Base-by-base conservation (phyloP, 495 filamentous ascomycete genomes). In the Penicillium cinerascens region DNA sequence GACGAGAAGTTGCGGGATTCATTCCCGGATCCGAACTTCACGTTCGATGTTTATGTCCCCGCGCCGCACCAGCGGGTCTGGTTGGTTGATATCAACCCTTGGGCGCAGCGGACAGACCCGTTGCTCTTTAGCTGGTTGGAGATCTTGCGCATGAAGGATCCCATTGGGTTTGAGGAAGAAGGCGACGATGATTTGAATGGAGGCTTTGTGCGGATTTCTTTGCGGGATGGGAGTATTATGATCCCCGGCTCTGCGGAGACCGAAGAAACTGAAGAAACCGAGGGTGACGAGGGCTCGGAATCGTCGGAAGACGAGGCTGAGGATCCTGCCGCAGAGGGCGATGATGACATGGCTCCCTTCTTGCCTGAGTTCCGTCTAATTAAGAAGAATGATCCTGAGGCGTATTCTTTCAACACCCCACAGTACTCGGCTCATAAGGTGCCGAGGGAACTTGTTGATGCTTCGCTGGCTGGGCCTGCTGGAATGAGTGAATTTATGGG, bases 401-500 rank as follows among this genome's bases (percentile, higher is more conserved):
- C 89, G 0, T 96, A 91, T 61, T 82, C 82, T 27, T 95, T 97
- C 67, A 83, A 74, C 36, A 87, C 89, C 9, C 81, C 89, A 15
- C 88, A 92, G 68, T 97, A 95, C 65, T 95, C 90, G 55, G 92
- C 93, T 27, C 92, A 96, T 64, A 99, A 99, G 70, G 65, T 99
- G 55, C 93, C 93, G 6, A 88, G 82, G 66, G 93, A 99, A 47
- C 87, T 99, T 18, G 93, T 97, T 17, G 91, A 98, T 63, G 93
- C 93, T 2, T 87, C 88, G 42, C 64, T 86, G 44, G 82, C 81
- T 1, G 74, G 73, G 4, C 61, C 66, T 11, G 76, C 76, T 10
- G 93, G 93, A 2, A 82, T 97, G 78, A 80, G 84, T 50, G 91
- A 96, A 69, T 96, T 97, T 73, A 84, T 92, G 61, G 78, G 80